These are phyloP conservation scores for Cenchrus fungigraminus DNA, from an alignment of 176 grass and related monocot species.

Conservation along the genomic window DNA sequence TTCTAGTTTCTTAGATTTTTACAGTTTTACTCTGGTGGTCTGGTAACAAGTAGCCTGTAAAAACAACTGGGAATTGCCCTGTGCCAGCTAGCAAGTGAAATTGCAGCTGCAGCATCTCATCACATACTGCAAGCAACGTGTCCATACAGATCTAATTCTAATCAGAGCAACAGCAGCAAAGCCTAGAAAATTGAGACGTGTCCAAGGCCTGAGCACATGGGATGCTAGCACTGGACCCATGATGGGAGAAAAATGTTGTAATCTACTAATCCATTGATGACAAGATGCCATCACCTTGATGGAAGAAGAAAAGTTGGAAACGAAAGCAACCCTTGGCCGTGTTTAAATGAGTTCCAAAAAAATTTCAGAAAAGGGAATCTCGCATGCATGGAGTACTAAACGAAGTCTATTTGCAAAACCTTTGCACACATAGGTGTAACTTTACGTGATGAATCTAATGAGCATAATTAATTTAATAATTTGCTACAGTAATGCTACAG, in stretches of 20 bases:
- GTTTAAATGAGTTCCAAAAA: too few species aligned
- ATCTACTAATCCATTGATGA: not conserved
- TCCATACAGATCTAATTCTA: constrained; percentile 21
- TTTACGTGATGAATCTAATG: too few species aligned
- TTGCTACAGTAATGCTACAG: too few species aligned
- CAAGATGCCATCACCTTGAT: not conserved
- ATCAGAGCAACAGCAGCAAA: not conserved
- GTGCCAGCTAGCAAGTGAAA: not conserved
- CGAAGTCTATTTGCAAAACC: too few species aligned
- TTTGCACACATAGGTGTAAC: too few species aligned
- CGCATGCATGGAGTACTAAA: too few species aligned
- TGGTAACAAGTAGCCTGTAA: not conserved
- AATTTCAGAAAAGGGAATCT: too few species aligned
- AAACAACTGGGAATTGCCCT: not conserved
- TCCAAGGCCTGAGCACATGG: constrained; percentile 34
- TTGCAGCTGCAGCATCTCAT: not conserved
- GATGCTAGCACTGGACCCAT: constrained; percentile 7
- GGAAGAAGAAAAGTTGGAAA: constrained; percentile 41
- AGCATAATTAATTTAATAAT: too few species aligned
- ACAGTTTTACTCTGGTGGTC: not conserved
- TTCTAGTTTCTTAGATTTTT: not conserved
- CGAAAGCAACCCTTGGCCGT: constrained; percentile 33
- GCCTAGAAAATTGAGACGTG: constrained; percentile 7
- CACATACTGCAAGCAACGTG: not conserved
- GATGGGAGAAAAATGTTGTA: not conserved